Evolutionary conservation across 805 yeast species (phyloP).

Genomic region (Kodamaea fukazawae): DNA sequence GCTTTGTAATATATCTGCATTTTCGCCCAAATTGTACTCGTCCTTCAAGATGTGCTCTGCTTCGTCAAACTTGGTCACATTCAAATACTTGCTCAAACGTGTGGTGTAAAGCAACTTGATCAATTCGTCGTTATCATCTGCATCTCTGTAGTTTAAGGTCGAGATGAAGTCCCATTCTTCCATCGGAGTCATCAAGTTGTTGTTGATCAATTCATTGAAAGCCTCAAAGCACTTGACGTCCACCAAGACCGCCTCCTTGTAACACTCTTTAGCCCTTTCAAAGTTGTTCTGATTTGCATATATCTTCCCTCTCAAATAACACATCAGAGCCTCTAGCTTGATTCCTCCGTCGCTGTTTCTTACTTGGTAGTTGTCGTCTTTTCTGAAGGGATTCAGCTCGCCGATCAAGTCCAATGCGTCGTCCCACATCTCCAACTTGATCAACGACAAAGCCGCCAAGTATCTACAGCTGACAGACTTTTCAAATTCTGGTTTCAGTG

Average conservation of each 20-base stretch:
- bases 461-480: slow-evolving; percentile 74
- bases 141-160: slow-evolving; percentile 62
- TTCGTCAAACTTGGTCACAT: slow-evolving; percentile 56
- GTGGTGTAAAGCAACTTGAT: slow-evolving; percentile 75
- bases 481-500: slow-evolving; percentile 52
- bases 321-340: slow-evolving; percentile 81
- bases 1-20: slow-evolving; percentile 65
- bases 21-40: slow-evolving; percentile 67
- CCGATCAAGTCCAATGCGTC: slow-evolving; percentile 87
- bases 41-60: slow-evolving; percentile 65
- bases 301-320: slow-evolving; percentile 79
- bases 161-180: slow-evolving; percentile 84
- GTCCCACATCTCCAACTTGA: slow-evolving; percentile 74
- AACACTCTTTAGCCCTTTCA: slow-evolving; percentile 82
- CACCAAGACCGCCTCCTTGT: slow-evolving; percentile 77
- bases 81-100: slow-evolving; percentile 68
- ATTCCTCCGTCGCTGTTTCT: slow-evolving; percentile 76
- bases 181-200: slow-evolving; percentile 71
- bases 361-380: slow-evolving; percentile 38
- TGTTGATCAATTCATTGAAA: slow-evolving; percentile 69
- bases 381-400: slow-evolving; percentile 70
- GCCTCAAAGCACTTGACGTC: slow-evolving; percentile 95
- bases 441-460: slow-evolving; percentile 70
- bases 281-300: slow-evolving; percentile 81
- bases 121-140: slow-evolving; percentile 78